Base-by-base conservation (phyloP, 2,329 filamentous ascomycete species). In the Calonectria ilicicola region DNA sequence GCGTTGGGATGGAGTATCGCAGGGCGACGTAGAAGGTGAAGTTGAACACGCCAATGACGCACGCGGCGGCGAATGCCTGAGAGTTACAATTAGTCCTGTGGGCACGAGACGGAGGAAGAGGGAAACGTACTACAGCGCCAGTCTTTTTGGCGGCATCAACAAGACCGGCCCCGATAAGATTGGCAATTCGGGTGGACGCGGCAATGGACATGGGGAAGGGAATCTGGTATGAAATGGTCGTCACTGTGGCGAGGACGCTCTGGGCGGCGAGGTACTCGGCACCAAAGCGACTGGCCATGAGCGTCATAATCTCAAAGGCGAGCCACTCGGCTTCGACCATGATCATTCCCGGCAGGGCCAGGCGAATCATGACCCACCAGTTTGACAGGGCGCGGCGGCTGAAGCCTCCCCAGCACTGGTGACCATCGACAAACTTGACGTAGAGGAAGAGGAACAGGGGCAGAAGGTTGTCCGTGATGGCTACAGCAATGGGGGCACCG, bases 311-410 rank as follows among this genome's bases (percentile, higher is more conserved):
- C 83, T 98, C 96, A 82, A 98, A 98, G 8, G 96, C 95, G 14
- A 98, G 89, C 85, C 94, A 98, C 82, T 98, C 96, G 6, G 96
- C 95, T 82, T 97, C 92, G 2, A 98, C 93, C 96, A 98, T 98
- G 76, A 98, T 87, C 82, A 98, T 92, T 1, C 96, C 96, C 0
- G 96, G 96, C 15, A 98, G 86, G 0, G 96, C 95, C 44, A 98
- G 92, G 60, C 92, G 91, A 78, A 98, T 91, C 96, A 98, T 97
- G 10, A 83, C 79, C 79, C 96, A 71, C 94, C 94, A 97, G 80
- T 96, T 96, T 63, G 87, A 86, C 64, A 95, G 87, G 9, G 93
- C 93, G 38, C 90, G 89, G 74, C 85, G 87, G 60, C 91, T 93
- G 82, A 97, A 93, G 15, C 95, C 95, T 70, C 93, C 93, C 95